phyloP scores from a whole-genome alignment of 2,329 filamentous ascomycete species.

The Curvularia eragrostidis region DNA sequence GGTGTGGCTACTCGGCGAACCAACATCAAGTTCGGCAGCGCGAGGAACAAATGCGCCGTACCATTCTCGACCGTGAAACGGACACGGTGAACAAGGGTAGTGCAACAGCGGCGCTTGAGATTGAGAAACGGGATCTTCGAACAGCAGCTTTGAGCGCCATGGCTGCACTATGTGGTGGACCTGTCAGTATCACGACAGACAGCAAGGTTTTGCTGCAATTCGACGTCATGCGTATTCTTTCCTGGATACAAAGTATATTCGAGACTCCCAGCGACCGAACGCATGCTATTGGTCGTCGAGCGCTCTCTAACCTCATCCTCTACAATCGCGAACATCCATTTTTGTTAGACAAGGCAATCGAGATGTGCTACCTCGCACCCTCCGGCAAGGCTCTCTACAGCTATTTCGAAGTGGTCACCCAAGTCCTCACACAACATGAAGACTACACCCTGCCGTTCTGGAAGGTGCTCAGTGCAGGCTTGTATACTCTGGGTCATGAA shows the following conservation, averaged over 20 bases:
- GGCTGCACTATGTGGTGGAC: conserved; percentile 85
- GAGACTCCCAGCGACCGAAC: conserved; percentile 89
- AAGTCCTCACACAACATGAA: conserved; percentile 83
- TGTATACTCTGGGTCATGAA: conserved; percentile 93
- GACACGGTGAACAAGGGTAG: conserved; percentile 76
- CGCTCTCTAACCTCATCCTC: conserved; percentile 85
- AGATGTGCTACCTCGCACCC: conserved; percentile 86
- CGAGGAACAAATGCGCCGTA: conserved; percentile 87
- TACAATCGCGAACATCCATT: conserved; percentile 89
- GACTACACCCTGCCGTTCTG: conserved; percentile 87
- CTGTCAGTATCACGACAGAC: conserved; percentile 86
- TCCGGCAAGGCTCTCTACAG: conserved; percentile 85
- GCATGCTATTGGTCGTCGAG: conserved; percentile 86
- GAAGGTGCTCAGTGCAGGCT: conserved; percentile 84
- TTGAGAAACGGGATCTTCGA: conserved; percentile 90
- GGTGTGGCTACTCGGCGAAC: conserved; percentile 97
- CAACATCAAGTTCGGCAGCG: conserved; percentile 80
- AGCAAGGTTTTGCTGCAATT: conserved; percentile 88
- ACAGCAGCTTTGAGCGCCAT: conserved; percentile 93
- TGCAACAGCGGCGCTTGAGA: conserved; percentile 89
- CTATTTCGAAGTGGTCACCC: conserved; percentile 91
- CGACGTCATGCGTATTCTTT: conserved; percentile 88
- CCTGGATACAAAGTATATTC: conserved; percentile 96
- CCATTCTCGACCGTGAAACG: conserved; percentile 78
- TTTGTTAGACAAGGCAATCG: conserved; percentile 86